phyloP scores from a whole-genome alignment of 257 asterid genomes.

The Gentiana macrophylla region DNA sequence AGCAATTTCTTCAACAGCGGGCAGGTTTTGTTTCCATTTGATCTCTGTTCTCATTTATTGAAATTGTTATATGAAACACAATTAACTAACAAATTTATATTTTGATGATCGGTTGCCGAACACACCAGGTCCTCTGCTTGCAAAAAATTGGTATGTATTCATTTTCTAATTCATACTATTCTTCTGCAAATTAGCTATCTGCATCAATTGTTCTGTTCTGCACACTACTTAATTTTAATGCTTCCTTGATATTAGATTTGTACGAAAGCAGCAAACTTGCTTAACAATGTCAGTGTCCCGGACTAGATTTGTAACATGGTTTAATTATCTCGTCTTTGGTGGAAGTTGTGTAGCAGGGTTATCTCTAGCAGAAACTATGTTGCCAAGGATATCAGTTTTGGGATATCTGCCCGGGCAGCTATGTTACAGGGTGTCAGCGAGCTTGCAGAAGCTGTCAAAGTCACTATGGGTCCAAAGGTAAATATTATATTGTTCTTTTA shows the following conservation, averaged over 20 bases:
- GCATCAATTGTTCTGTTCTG: too few relatives aligned
- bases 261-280: too few relatives aligned
- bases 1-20: slow-evolving; percentile 54
- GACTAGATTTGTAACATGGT: background rate
- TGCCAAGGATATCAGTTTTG: slow-evolving; percentile 75
- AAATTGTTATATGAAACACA: background rate
- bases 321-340: slow-evolving; percentile 11
- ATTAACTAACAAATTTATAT: background rate
- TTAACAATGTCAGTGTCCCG: too few relatives aligned
- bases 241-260: background rate
- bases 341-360: slow-evolving; percentile 40
- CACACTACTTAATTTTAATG: background rate
- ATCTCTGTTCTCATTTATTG: background rate
- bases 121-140: slow-evolving; percentile 55
- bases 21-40: slow-evolving; percentile 30
- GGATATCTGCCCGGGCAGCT: slow-evolving; percentile 64
- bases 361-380: slow-evolving; percentile 59
- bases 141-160: slow-evolving; percentile 35
- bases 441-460: slow-evolving; percentile 91
- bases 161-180: background rate
- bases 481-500: background rate
- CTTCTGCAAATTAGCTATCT: too few relatives aligned
- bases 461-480: slow-evolving; percentile 97
- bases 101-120: background rate
- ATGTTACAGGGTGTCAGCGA: slow-evolving; percentile 86